Conservation (phyloP, 2,329 filamentous ascomycete species). For the Madurella mycetomatis region DNA sequence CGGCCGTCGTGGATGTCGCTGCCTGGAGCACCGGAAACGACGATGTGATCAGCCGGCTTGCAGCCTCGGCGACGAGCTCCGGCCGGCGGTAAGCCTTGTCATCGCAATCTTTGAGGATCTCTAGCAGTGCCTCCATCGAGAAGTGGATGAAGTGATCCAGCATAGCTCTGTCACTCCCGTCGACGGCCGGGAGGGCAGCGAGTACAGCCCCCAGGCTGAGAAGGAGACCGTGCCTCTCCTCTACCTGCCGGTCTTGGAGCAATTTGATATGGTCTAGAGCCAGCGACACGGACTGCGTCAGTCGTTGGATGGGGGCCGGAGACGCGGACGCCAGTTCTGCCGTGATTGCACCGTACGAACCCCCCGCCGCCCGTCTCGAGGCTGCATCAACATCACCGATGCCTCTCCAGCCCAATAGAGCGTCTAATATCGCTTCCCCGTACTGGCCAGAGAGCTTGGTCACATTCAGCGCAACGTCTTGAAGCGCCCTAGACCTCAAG, state of each 20-base stretch:
- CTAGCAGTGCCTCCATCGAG: slow-evolving; percentile 28
- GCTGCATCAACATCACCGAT: slow-evolving; percentile 72
- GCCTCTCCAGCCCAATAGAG: slow-evolving; percentile 79
- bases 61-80: slow-evolving; percentile 61
- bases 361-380: slow-evolving; percentile 68
- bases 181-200: slow-evolving; percentile 40
- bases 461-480: slow-evolving; percentile 67
- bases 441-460: slow-evolving; percentile 64
- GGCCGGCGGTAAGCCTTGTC: slow-evolving; percentile 51
- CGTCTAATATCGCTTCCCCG: slow-evolving; percentile 65
- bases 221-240: slow-evolving; percentile 65
- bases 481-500: slow-evolving; percentile 75
- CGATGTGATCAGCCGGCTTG: slow-evolving; percentile 54
- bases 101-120: slow-evolving; percentile 40
- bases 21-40: slow-evolving; percentile 45
- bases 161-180: not conserved
- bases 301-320: slow-evolving; percentile 20
- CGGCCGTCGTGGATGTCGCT: slow-evolving; percentile 23
- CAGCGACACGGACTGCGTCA: slow-evolving; percentile 35
- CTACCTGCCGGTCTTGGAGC: slow-evolving; percentile 56
- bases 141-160: slow-evolving; percentile 20
- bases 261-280: slow-evolving; percentile 42
- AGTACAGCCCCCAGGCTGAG: slow-evolving; percentile 57
- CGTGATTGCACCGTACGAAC: slow-evolving; percentile 60
- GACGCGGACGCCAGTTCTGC: slow-evolving; percentile 34